Conservation (phyloP, 148 eudicot species). For the Pouteria glomerata region DNA sequence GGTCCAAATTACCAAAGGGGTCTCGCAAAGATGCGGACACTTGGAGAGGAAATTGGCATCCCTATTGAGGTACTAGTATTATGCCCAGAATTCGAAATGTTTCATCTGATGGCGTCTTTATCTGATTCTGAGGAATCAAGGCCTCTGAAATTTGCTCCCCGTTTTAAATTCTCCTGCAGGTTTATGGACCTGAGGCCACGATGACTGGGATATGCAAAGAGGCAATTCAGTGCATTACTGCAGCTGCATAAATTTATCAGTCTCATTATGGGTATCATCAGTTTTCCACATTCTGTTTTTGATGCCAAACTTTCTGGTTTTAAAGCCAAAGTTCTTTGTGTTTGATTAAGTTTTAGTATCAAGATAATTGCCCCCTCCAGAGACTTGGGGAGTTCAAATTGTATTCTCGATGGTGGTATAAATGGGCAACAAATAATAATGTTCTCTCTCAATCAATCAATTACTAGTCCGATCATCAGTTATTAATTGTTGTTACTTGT, state of each 20-base stretch:
- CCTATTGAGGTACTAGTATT: slow-evolving; percentile 71
- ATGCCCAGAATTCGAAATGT: neutral
- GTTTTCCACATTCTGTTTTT: neutral
- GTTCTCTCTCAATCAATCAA: neutral
- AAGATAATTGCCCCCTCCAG: neutral
- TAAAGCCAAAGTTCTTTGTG: neutral
- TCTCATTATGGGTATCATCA: neutral
- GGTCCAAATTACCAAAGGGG: slow-evolving; percentile 99
- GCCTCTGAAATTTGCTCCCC: neutral
- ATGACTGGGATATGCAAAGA: slow-evolving; percentile 95
- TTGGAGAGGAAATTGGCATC: slow-evolving; percentile 90
- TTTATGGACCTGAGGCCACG: slow-evolving; percentile 83
- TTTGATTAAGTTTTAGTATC: neutral
- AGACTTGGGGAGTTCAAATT: neutral
- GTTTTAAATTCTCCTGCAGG: slow-evolving; percentile 27
- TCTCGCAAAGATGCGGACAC: slow-evolving; percentile 85
- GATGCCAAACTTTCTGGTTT: too few relatives aligned
- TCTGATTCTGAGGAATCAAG: neutral
- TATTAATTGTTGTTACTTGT: neutral
- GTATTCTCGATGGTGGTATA: neutral
- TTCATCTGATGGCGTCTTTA: neutral
- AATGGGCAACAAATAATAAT: neutral
- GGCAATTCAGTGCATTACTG: slow-evolving; percentile 74
- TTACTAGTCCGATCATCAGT: neutral
- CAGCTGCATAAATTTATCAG: slow-evolving; percentile 41